Percentiles rank a stretch among this genome's conserved stretches.
Evolutionary conservation across 257 asterid species (phyloP).

Genomic region (Buddleja alternifolia): DNA sequence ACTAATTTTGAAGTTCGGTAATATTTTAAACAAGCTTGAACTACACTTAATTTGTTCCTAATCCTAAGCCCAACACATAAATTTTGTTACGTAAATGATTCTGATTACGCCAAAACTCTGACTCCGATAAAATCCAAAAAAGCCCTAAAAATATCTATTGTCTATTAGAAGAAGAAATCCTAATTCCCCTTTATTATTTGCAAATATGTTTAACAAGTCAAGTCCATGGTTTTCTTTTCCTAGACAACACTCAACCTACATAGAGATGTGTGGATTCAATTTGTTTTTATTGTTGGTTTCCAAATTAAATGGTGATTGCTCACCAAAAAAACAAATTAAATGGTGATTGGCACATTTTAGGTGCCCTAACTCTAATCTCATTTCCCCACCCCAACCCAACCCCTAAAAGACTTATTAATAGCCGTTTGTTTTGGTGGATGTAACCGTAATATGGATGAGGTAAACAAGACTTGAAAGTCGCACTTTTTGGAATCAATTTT

Average conservation of each 20-base stretch:
- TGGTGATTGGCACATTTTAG: conserved; percentile 34
- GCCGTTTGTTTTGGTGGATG: too few species aligned
- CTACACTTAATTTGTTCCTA: too few species aligned
- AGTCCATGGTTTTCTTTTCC: neutral
- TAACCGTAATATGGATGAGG: too few species aligned
- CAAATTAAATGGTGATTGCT: conserved; percentile 17
- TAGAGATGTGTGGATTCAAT: neutral
- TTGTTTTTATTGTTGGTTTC: conserved; percentile 2
- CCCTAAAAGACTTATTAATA: neutral
- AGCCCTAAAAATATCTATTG: conserved; percentile 16
- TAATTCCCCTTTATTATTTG: neutral
- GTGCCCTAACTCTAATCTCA: conserved; percentile 31
- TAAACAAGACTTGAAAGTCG: too few species aligned
- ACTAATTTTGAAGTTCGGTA: too few species aligned
- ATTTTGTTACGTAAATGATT: too few species aligned
- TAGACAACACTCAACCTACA: conserved; percentile 30
- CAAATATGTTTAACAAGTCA: neutral
- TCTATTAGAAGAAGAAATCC: conserved; percentile 16
- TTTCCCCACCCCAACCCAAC: neutral
- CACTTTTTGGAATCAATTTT: too few species aligned
- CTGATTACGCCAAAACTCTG: too few species aligned
- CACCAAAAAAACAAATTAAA: too few species aligned
- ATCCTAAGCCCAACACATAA: too few species aligned
- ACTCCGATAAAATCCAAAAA: too few species aligned
- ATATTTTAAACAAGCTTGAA: too few species aligned